A percentile compares a stretch with the other conserved stretches of the same genome.
Evolutionary conservation across 2,329 filamentous ascomycete species (phyloP).

Genomic region (Neocatenulostroma microsporum): DNA sequence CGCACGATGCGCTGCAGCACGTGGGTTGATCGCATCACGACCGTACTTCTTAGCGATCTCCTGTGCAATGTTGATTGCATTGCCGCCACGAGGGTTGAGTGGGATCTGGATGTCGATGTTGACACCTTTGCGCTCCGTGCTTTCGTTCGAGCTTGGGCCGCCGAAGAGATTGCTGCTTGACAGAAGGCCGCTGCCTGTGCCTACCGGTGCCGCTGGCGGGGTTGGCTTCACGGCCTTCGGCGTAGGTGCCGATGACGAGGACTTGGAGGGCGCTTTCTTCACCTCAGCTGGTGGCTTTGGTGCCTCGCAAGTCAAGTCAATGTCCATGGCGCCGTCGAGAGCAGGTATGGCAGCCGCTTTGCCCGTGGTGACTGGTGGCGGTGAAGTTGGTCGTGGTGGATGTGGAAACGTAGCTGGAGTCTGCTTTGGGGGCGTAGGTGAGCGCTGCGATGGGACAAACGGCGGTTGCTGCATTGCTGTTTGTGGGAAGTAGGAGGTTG

Average conservation of each 20-base stretch:
- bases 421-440: constrained; percentile 15
- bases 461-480: constrained; percentile 16
- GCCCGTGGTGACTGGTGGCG: constrained; percentile 3
- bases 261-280: constrained; percentile 18
- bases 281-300: constrained; percentile 13
- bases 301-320: constrained; percentile 19
- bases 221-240: constrained; percentile 29
- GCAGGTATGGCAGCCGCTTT: constrained; percentile 9
- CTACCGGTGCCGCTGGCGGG: constrained; percentile 41
- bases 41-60: constrained; percentile 91
- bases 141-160: constrained; percentile 40
- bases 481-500: constrained; percentile 20
- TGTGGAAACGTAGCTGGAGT: constrained; percentile 9
- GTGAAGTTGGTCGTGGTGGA: constrained; percentile 8
- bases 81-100: constrained; percentile 73
- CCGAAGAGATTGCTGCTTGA: constrained; percentile 56
- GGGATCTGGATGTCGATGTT: constrained; percentile 81
- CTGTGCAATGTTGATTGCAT: constrained; percentile 90
- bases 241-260: constrained; percentile 26
- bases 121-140: constrained; percentile 46
- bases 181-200: constrained; percentile 56
- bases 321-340: constrained; percentile 27
- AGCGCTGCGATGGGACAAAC: constrained; percentile 15
- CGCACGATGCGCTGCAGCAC: constrained; percentile 79
- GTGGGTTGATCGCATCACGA: constrained; percentile 86